Base-by-base conservation (phyloP, 352 stramenopile genomes). In the Globisporangium takayamanum region DNA sequence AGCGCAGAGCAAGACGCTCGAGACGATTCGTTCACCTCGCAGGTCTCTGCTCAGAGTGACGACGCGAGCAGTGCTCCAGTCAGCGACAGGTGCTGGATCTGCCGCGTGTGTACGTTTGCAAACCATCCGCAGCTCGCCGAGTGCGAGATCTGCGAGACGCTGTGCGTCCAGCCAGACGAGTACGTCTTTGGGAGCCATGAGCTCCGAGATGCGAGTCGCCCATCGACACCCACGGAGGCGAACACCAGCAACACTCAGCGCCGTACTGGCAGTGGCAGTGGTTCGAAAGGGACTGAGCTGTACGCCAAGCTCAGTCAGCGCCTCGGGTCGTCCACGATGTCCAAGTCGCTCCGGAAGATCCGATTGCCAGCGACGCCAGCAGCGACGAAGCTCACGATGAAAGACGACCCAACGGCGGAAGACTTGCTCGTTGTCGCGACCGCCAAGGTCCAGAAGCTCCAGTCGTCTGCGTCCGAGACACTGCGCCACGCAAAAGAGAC, bases 71-170 rank as follows among this genome's bases (percentile, higher is more conserved):
- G 28, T 16, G 2, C 5, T 7, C 16, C 15, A 33, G 37, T 5
- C 2, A 6, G 41, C 8, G 44, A 49, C 20, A 39, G 30, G 46
- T 59, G 59, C 20, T 94, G 85, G 85, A 68, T 54, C 15, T 94
- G 85, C 50, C 70, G 70, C 49, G 80, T 88, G 60, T 94, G 85
- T 51, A 92, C 85, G 33, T 94, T 93, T 56, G 67, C 72, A 4
- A 94, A 94, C 63, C 85, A 94, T 39, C 72, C 77, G 3, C 56
- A 89, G 56, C 58, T 93, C 25, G 42, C 55, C 1, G 73, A 83
- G 55, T 91, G 79, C 53, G 81, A 94, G 63, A 84, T 94, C 54
- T 92, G 81, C 46, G 81, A 89, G 20, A 74, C 72, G 1, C 51
- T 70, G 8, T 79, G 68, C 22, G 52, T 75, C 2, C 44, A 73